Base-by-base conservation (phyloP, 1,139 yeast genomes). In the Kurtzmaniella quercitrusa region DNA sequence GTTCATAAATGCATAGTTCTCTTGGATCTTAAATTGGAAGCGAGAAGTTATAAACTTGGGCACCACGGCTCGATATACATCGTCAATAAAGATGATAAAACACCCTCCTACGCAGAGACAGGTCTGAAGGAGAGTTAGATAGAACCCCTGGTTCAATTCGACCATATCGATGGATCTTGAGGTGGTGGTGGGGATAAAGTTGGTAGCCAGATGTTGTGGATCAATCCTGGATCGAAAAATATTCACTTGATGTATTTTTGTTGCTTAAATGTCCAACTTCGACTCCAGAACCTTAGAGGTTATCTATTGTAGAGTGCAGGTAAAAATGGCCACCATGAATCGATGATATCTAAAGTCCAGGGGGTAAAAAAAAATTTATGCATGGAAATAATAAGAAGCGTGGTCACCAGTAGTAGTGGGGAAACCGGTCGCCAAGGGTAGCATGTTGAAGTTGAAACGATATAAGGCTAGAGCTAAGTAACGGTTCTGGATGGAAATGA, bases 31-130 rank as follows among this genome's bases (percentile, higher is more conserved):
- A 56, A 85, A 81, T 33, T 78, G 68, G 56, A 66, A 62, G 47
- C 53, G 57, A n/a, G 52, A 52, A 14, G 79, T 77, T 43, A 73
- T 50, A 48, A 64, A 49, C 42, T 49, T 54, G 2, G 83, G 83
- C 17, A 79, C 57, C 4, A 71, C 5, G 6, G 50, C 43, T 11
- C 63, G 51, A 54, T 81, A 72, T 0, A 77, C 31, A 23, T 70
- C 68, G 51, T 82, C 89, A 3, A 68, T 49, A 48, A 64, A 82
- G 15, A 85, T 77, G 34, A 80, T 63, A 21, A 70, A 59, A 47
- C 87, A 77, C 1, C 94, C 94, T 1, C 70, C 46, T 1, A 80
- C 57, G 44, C 91, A 83, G 44, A 84, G 75, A 10, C 68, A 46
- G 1, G 89, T 77, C 6, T 86, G 75, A 19, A 81, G 65, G 1